These are phyloP conservation scores for Hypoxylon sp. DNA, from an alignment of 2,329 filamentous ascomycete species.

Conservation along the genomic window DNA sequence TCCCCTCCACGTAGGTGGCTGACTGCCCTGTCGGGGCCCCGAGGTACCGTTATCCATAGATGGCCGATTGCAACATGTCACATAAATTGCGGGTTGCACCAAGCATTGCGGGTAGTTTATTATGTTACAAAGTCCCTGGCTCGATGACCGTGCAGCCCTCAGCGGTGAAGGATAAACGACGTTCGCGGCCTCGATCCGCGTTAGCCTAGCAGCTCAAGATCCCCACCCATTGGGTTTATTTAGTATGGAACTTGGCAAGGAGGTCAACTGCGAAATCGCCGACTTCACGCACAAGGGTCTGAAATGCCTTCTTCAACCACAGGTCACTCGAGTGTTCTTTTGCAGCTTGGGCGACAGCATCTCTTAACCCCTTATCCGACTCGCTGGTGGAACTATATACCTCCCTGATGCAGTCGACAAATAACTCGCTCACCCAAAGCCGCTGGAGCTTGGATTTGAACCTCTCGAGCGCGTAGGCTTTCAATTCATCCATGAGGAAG, in stretches of 20 bases:
- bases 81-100: no score
- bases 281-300: slow-evolving; percentile 11
- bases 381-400: slow-evolving; percentile 13
- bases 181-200: no score
- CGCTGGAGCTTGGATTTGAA: slow-evolving; percentile 12
- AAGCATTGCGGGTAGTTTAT: no score
- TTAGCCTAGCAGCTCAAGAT: no score
- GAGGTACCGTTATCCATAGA: no score
- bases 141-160: no score
- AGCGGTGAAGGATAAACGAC: no score
- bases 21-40: no score
- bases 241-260: not conserved
- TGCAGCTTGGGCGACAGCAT: slow-evolving; percentile 6
- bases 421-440: slow-evolving; percentile 12
- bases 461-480: slow-evolving; percentile 10
- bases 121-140: no score
- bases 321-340: not conserved
- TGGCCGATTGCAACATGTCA: no score
- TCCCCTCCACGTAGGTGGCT: no score
- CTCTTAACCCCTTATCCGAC: slow-evolving; percentile 7
- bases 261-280: slow-evolving; percentile 16
- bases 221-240: no score
- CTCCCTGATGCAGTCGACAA: slow-evolving; percentile 25
- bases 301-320: slow-evolving; percentile 12
- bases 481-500: slow-evolving; percentile 25